These are phyloP conservation scores for Kodamaea arcana DNA, from an alignment of 1,139 yeast genomes.

Conservation along the genomic window DNA sequence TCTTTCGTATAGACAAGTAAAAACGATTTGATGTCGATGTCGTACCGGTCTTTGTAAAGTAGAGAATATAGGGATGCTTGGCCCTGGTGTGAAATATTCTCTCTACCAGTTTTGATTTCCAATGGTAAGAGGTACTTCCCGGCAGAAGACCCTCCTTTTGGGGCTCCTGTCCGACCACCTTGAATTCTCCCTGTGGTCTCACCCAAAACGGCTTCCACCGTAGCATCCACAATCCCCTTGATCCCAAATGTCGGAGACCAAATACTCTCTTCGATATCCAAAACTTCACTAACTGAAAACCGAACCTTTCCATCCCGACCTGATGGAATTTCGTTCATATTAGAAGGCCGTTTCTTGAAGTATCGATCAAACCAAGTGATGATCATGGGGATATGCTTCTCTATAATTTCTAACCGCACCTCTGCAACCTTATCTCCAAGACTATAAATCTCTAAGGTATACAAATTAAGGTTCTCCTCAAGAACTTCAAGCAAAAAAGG, in stretches of 20 bases:
- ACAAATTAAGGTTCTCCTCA: conserved; percentile 38
- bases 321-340: conserved; percentile 31
- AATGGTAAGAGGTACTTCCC: conserved; percentile 63
- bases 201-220: conserved; percentile 74
- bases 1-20: conserved; percentile 72
- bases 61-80: conserved; percentile 86
- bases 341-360: conserved; percentile 17
- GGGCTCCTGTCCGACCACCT: conserved; percentile 26
- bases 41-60: conserved; percentile 75
- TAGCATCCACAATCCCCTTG: conserved; percentile 88
- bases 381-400: conserved; percentile 52
- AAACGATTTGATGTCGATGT: conserved; percentile 59
- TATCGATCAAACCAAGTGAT: conserved; percentile 59
- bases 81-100: conserved; percentile 69
- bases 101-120: conserved; percentile 84
- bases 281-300: conserved; percentile 57
- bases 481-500: conserved; percentile 43
- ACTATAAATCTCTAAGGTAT: conserved; percentile 52
- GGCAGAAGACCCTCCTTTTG: conserved; percentile 15
- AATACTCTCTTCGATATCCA: conserved; percentile 86
- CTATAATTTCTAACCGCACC: conserved; percentile 42
- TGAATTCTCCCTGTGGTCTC: too few species aligned
- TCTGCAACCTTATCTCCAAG: conserved; percentile 49
- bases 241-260: conserved; percentile 91
- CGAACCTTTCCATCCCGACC: conserved; percentile 31